Base-by-base conservation (phyloP, 2,329 filamentous ascomycete genomes). In the Cytospora schulzeri region DNA sequence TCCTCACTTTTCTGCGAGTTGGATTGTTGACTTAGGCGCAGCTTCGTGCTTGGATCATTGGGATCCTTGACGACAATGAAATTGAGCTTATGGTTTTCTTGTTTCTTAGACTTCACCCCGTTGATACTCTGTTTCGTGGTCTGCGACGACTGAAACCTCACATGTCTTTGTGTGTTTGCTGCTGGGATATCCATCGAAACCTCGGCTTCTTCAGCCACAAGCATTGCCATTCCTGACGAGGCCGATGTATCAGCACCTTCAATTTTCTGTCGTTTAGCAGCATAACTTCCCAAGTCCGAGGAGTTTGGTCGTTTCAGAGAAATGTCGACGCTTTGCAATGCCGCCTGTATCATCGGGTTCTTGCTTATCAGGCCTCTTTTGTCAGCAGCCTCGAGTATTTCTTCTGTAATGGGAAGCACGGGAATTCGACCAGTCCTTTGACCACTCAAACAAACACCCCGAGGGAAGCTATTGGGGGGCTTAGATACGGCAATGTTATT, bases 61-160 rank as follows among this genome's bases (percentile, higher is more conserved):
- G 88, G 84, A 69, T 94, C 87, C 76, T 96, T 96, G 26, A 94
- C 91, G 15, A 93, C 85, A 1, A 89, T 84, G 71, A 92, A 96
- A 31, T 82, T 83, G 29, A 92, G 78, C 1, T 71, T 75, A 5
- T 76, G 75, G 29, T 75, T 77, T 26, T 79, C 81, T 67, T 81
- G 71, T 68, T 77, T 74, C 68, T 77, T 68, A 38, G 51, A 45
- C 48, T 57, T 54, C 8, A 72, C 73, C 57, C 73, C 76, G 76
- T 80, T 71, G 71, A 66, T 52, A 51, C 70, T 17, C 28, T 62
- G n/a, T 26, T 67, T 72, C 62, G 59, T 56, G 11, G 41, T 57
- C 62, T 74, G 73, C n/a, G 72, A 72, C 54, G 69, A 60, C 26
- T 66, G 38, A 9, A 62, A 55, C 15, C 35, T 66, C 31, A 53